These are phyloP conservation scores for Sporothrix phasma DNA, from an alignment of 2,329 filamentous ascomycete species.

Conservation along the genomic window DNA sequence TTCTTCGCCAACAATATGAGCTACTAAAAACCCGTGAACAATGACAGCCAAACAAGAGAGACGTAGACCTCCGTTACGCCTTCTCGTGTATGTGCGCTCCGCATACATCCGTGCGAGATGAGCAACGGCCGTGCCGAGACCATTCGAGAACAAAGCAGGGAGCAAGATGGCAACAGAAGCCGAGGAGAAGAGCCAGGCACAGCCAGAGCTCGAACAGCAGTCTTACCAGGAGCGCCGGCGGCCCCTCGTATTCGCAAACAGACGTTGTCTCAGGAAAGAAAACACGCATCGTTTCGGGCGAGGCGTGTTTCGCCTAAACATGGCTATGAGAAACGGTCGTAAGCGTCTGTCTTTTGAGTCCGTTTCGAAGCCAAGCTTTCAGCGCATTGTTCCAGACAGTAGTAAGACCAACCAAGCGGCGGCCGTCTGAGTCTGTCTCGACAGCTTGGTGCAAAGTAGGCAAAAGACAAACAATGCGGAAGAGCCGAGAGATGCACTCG, in stretches of 20 bases:
- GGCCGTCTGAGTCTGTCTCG: neutral
- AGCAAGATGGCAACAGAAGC: no score
- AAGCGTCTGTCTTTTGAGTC: neutral
- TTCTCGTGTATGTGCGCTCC: neutral
- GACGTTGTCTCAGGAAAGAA: neutral
- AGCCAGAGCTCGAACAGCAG: neutral
- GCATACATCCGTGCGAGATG: neutral
- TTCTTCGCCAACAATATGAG: neutral
- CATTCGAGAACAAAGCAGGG: neutral
- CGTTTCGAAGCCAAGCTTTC: neutral
- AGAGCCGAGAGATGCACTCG: neutral
- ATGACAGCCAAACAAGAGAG: neutral
- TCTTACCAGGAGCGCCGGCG: neutral
- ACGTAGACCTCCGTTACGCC: neutral
- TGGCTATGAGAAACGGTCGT: neutral
- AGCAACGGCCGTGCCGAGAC: neutral
- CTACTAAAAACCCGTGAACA: neutral
- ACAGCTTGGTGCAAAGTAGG: neutral
- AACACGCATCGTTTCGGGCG: neutral
- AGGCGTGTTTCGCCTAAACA: neutral
- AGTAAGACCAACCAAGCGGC: neutral
- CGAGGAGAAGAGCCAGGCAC: neutral
- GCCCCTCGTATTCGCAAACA: constrained; percentile 5
- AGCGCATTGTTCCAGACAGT: no score
- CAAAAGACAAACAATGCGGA: neutral